These are phyloP conservation scores for Pleurotus eryngii DNA, from an alignment of 768 basidiomycete genomes.

Conservation along the genomic window DNA sequence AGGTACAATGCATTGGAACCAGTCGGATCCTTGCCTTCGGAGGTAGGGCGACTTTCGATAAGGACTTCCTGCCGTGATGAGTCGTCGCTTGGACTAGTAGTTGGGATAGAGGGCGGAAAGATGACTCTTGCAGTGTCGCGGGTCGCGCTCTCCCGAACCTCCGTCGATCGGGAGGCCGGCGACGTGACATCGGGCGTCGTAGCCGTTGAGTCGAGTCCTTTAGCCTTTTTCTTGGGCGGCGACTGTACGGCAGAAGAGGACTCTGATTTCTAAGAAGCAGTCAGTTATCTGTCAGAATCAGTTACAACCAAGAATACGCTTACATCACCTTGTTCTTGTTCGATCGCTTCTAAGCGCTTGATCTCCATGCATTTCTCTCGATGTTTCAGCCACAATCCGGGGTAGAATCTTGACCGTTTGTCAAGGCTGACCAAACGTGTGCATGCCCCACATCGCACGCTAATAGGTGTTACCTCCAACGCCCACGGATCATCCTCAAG, in stretches of 20 bases:
- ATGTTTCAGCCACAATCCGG: slow-evolving; percentile 21
- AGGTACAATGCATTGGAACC: not conserved
- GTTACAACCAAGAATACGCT: not conserved
- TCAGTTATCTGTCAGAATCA: not conserved
- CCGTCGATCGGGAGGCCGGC: not conserved
- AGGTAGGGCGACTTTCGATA: not conserved
- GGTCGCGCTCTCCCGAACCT: not conserved
- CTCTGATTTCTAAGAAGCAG: not conserved
- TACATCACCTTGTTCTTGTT: slow-evolving; percentile 5
- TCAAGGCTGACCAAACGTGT: slow-evolving; percentile 15
- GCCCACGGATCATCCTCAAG: slow-evolving; percentile 20
- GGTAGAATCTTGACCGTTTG: slow-evolving; percentile 18
- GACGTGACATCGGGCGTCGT: not conserved
- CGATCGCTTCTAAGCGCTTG: slow-evolving; percentile 7
- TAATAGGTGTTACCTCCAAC: slow-evolving; percentile 14
- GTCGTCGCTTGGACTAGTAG: not conserved
- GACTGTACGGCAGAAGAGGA: not conserved
- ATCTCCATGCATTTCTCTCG: slow-evolving; percentile 15
- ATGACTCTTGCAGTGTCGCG: not conserved
- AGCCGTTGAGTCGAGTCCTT: not conserved
- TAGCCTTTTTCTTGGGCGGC: not conserved
- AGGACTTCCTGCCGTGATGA: not conserved
- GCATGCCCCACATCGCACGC: slow-evolving; percentile 18
- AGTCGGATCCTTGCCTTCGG: not conserved
- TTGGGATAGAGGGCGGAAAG: not conserved